Evolutionary conservation across 192 early-diverging fungal species (phyloP), one percentile per base, ranked within the genome.

Genomic region (Neocallimastix lanati): DNA sequence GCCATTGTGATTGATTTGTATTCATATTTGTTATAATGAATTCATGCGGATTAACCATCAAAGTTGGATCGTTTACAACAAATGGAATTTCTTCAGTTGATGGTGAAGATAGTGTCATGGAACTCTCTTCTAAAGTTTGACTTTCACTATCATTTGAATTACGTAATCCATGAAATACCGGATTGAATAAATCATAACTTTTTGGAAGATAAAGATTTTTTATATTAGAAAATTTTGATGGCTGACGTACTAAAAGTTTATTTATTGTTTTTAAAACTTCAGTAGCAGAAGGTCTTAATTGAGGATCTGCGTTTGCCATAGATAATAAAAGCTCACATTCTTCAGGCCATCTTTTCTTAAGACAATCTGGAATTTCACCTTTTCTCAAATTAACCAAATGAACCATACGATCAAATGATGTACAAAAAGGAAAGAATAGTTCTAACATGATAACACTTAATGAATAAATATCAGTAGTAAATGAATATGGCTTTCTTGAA

Each of bases 361-460:
- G 93, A 21, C 85, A 86, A 13, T 92, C 83, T 1, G 93, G 92
- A 21, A 95, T 79, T 27, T 90, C 87, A 1, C 89, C 91, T 12
- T 79, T 77, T 40, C 94, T 88, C 78, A 96, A 83, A 1, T 89
- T 87, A 35, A 85, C 79, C 28, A 98, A 78, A 7, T 88, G 87
- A 28, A 86, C 84, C 27, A 91, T 92, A 0, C 98, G 92, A 84
- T 99, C 98, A 95, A 98, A 97, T 0, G 85, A 87, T 1, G 98
- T 97, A 14, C 87, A 81, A 80, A 97, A 92, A 28, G 96, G 94
- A 30, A 93, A 92, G 83, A 92, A 92, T 76, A 99, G 86, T 85
- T 99, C 98, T 82, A 98, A 98, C 77, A 99, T 92, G 35, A 99
- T 93, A 58, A 99, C 96, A 5, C 98, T 96, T 16, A 97, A 84